Evolutionary conservation across 1,139 yeast species (phyloP), one percentile per base, ranked within the genome.

Genomic region (Arxiozyma bovina): DNA sequence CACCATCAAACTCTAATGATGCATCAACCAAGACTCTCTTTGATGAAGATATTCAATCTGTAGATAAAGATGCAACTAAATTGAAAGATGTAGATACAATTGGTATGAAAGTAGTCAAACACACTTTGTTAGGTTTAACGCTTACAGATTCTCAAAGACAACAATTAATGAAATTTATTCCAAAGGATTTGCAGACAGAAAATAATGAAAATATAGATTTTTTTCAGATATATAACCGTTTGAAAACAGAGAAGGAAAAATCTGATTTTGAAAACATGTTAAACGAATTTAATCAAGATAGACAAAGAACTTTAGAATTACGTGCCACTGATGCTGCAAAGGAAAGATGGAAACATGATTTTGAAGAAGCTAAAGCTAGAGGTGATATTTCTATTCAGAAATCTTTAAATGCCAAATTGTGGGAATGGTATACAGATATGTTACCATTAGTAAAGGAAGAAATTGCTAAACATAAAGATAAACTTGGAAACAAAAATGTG

Each of bases 311-410:
- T 50, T 70, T 93, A 47, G 99, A 93, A 68, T 77, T 82, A 41
- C 78, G 86, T 57, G 94, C 96, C 4, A 77, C 86, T 11, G 93
- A 87, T 61, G 93, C 93, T 2, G 96, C 98, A 0, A 82, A 79
- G 59, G 88, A 84, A 64, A 85, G 87, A 68, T 93, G 98, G 98
- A 84, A 81, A 65, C 85, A 83, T 62, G 93, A 85, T 60, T 85
- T 81, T 63, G 94, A 88, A 63, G 84, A 81, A 56, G 76, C 85
- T 68, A 80, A 79, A 57, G 79, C 77, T 51, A 75, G 85, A 61
- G 90, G 91, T n/a, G 80, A 76, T 9, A 60, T 82, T 47, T 70
- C 81, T 27, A 72, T 83, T 50, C 77, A 80, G 53, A 79, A 81
- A 57, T 78, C 81, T 6, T 73, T 91, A 52, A 90, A 88, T 58